Conservation (phyloP, 1,284 basidiomycete species). For the Boletus calvinii region DNA sequence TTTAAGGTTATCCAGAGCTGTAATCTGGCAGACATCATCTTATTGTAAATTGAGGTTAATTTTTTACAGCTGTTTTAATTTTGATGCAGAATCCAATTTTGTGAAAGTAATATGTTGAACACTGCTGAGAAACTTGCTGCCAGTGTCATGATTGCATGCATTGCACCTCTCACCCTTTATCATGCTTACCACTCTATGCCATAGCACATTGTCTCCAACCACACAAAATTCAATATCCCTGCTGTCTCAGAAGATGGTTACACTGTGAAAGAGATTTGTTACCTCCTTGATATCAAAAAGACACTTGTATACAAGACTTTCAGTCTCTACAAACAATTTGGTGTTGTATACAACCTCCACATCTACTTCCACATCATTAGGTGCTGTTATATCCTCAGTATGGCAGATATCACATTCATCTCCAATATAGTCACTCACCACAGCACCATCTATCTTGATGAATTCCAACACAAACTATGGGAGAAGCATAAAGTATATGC, state of each 20-base stretch:
- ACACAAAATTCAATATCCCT: neutral
- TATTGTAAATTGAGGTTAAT: too few species aligned
- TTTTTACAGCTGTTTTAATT: too few species aligned
- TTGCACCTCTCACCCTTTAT: too few species aligned
- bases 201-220: too few species aligned
- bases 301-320: conserved; percentile 1
- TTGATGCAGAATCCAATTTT: too few species aligned
- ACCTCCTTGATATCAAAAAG: neutral
- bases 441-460: conserved; percentile 5
- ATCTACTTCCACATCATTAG: neutral
- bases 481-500: neutral
- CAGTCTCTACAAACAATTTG: neutral
- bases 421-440: neutral
- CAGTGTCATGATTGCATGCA: too few species aligned
- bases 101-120: too few species aligned
- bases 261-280: neutral
- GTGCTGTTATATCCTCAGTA: neutral
- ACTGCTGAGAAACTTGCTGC: too few species aligned
- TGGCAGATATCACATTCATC: neutral
- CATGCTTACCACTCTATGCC: too few species aligned
- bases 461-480: conserved; percentile 3
- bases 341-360: neutral
- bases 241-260: neutral
- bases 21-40: too few species aligned
- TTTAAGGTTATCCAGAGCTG: too few species aligned